phyloP scores from a whole-genome alignment of 2,329 filamentous ascomycete genomes.

The Ceratocystis papillata region DNA sequence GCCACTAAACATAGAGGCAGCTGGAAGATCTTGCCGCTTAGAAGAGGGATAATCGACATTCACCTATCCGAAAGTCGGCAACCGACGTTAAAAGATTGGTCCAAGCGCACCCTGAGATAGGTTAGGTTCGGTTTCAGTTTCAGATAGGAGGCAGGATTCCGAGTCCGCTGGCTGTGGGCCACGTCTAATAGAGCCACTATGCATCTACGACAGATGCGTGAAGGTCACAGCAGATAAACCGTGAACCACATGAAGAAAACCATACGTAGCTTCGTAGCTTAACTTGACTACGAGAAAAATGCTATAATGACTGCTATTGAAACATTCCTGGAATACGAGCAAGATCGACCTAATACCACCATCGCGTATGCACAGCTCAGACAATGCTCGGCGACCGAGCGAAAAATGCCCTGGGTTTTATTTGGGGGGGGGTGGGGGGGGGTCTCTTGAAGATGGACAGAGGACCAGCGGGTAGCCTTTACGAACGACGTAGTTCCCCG shows the following conservation, averaged over 20 bases:
- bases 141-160: background rate
- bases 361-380: conserved; percentile 6
- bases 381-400: background rate
- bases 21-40: background rate
- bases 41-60: background rate
- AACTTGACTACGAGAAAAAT: background rate
- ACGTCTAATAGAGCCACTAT: background rate
- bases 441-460: too few relatives aligned
- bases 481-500: background rate
- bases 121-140: background rate
- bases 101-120: background rate
- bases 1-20: background rate
- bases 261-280: background rate
- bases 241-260: too few relatives aligned
- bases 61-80: conserved; percentile 1
- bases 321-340: conserved; percentile 5
- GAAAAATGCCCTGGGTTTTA: background rate
- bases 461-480: background rate
- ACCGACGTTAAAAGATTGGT: background rate
- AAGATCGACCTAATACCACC: background rate
- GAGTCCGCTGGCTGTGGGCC: background rate
- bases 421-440: background rate
- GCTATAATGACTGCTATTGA: background rate
- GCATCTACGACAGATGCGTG: background rate
- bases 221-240: too few relatives aligned